Base-by-base conservation (phyloP, 495 filamentous ascomycete genomes). In the Annulohypoxylon nitens region DNA sequence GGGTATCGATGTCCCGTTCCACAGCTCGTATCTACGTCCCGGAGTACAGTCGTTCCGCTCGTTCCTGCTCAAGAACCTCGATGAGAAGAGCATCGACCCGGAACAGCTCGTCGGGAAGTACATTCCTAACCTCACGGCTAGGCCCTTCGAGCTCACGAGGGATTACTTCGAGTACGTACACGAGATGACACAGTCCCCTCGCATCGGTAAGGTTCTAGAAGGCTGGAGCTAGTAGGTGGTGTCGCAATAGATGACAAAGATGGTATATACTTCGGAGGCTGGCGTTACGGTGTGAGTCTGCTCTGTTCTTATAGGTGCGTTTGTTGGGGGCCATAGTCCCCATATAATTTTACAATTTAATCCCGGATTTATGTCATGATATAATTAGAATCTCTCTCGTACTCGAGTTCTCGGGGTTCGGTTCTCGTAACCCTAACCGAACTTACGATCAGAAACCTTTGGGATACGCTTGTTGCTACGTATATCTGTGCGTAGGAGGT, bases 161-260 rank as follows among this genome's bases (percentile, higher is more conserved):
- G 96, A 97, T 80, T 98, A 98, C 83, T 98, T 98, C 78, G 95
- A 98, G 85, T 96, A 98, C 78, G 96, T 98, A 33, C 97, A 97
- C 84, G 85, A 86, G 50, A 85, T 98, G 76, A 98, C 95, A 8
- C 97, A 93, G 79, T 94, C 91, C 6, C 96, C 95, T 61, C 90
- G 91, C 80, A 98, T 98, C 77, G 93, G 90, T 34, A 86, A 92
- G 67, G 90, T 98, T 69, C 81, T 98, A 79, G 93, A 92, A 47
- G 97, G 97, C 80, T 90, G 88, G 88, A 87, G 87, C 43, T 87
- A 87, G 75, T 89, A 88, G 76, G 80, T 83, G 76, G 80, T 64
- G 34, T 53, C 57, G 55, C 66, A 62, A 51, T 25, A 11, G 33
- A 37, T 36, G n/a, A 47, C 64, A n/a, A 68, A 60, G 36, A 43